A percentile compares a stretch with the other conserved stretches of the same genome.
Evolutionary conservation across 2,329 filamentous ascomycete species (phyloP).

Genomic region (Nigrospora osmanthi): DNA sequence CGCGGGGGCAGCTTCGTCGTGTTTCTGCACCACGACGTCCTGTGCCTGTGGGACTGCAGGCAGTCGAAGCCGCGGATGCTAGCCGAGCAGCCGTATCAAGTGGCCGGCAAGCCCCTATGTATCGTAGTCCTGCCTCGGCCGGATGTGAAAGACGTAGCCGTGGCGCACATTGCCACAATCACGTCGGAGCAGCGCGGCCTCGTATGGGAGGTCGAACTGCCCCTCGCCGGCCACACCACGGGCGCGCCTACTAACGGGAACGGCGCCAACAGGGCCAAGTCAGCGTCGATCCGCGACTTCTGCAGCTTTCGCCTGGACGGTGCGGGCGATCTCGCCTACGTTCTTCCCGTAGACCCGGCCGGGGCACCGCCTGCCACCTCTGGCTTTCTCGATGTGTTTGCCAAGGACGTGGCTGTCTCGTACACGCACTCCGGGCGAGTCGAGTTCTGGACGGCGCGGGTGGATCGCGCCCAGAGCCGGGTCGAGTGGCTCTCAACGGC

Average conservation of each 20-base stretch:
- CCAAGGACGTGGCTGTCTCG: conserved; percentile 77
- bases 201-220: conserved; percentile 70
- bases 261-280: conserved; percentile 7
- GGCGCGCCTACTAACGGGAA: conserved; percentile 22
- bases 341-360: conserved; percentile 81
- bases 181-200: conserved; percentile 71
- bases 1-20: conserved; percentile 72
- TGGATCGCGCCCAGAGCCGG: conserved; percentile 49
- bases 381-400: conserved; percentile 79
- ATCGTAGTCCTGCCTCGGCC: conserved; percentile 64
- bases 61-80: conserved; percentile 50
- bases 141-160: conserved; percentile 46
- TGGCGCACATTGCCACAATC: conserved; percentile 72
- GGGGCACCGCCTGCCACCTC: conserved; percentile 64
- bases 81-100: conserved; percentile 46
- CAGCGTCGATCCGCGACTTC: conserved; percentile 51
- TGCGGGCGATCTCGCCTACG: conserved; percentile 50
- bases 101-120: conserved; percentile 68
- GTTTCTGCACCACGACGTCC: conserved; percentile 63
- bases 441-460: conserved; percentile 76
- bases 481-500: conserved; percentile 81
- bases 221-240: conserved; percentile 27
- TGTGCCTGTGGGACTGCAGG: conserved; percentile 77
- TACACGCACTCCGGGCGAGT: conserved; percentile 70
- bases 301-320: conserved; percentile 62